Conservation (phyloP, 2,329 filamentous ascomycete species). For the Beauveria medogensis region DNA sequence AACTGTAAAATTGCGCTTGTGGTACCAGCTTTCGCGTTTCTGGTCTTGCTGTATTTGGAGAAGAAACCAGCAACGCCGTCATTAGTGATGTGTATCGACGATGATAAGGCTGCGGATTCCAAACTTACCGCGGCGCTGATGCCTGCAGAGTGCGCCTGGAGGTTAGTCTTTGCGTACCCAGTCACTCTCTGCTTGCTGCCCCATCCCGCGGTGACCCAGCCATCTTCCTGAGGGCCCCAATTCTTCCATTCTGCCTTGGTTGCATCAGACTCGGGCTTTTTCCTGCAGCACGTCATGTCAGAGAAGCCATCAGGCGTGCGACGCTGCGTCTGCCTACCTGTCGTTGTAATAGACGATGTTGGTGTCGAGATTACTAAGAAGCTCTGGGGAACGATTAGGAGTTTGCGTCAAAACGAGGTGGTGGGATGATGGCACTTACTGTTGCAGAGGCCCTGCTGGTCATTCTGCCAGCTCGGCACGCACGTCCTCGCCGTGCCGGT, state of each 20-base stretch:
- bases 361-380: neutral
- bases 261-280: neutral
- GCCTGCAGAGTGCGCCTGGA: neutral
- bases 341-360: neutral
- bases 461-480: neutral
- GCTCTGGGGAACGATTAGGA: neutral
- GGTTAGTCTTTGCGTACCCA: neutral
- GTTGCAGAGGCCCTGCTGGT: neutral
- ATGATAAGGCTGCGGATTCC: neutral
- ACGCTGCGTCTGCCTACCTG: neutral
- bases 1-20: neutral
- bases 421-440: neutral
- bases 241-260: neutral
- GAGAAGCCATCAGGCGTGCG: neutral
- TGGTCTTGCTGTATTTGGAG: neutral
- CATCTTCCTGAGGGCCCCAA: neutral
- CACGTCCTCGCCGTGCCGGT: neutral
- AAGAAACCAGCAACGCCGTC: neutral
- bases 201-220: neutral
- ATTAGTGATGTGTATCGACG: neutral
- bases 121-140: neutral
- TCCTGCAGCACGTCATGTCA: neutral
- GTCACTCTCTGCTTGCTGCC: neutral
- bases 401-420: neutral
- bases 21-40: neutral